Base-by-base conservation (phyloP, 192 early-diverging fungal genomes). In the Linnemannia hyalina region DNA sequence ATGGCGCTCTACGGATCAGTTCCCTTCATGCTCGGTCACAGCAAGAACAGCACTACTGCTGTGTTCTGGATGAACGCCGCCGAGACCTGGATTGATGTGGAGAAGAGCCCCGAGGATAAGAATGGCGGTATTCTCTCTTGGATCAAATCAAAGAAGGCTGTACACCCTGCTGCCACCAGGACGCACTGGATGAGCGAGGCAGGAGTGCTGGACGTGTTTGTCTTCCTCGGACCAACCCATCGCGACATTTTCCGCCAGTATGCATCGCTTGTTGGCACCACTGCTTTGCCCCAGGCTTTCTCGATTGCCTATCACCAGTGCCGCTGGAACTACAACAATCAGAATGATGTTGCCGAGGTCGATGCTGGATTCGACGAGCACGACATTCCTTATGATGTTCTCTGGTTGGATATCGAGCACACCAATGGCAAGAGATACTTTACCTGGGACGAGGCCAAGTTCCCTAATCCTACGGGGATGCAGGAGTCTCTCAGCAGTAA, bases 341-440 rank as follows among this genome's bases (percentile, higher is more conserved):
- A 98, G 77, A 91, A 92, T 38, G 99, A 99, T 88, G 98, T 99
- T 7, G 74, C 90, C 16, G 93, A 93, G 40, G 97, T 99, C 0
- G 96, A 97, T 87, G 92, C 89, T 26, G 93, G 95, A 65, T 97
- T 99, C 90, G 97, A 99, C 82, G 90, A 93, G 76, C 82, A 96
- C 82, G 95, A 95, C 47, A 98, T 99, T 73, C 98, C 99, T 10
- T 97, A 97, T 82, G 99, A 99, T 90, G 98, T 99, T 2, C 92
- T 99, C 46, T 99, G 99, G 99, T 89, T 99, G 72, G 99, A 99
- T 89, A 99, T 99, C 89, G 99, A 99, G 82, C 97, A 99, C 82
- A 99, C 98, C n/a, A 96, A 99, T 88, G 95, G 95, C 54, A 99
- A 99, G 92, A 90, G 94, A 42, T 99, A 99, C 85, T 98, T 98